Evolutionary conservation across 495 filamentous ascomycete species (phyloP).

Genomic region (Neurospora sp.): DNA sequence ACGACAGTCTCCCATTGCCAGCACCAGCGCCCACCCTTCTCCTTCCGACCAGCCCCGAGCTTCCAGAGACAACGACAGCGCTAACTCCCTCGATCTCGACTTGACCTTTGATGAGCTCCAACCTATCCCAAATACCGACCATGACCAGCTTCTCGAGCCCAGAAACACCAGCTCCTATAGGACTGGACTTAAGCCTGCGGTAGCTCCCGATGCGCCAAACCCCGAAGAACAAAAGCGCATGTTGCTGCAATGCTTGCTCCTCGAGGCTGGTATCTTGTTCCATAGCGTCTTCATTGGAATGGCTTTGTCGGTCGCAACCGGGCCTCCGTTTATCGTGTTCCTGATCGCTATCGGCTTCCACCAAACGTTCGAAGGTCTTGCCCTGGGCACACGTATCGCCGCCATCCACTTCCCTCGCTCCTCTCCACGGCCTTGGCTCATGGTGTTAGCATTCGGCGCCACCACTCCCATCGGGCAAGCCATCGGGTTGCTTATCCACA

Average conservation of each 20-base stretch:
- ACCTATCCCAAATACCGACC: constrained; percentile 16
- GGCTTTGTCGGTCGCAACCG: constrained; percentile 74
- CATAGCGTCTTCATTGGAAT: constrained; percentile 86
- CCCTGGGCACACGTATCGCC: constrained; percentile 64
- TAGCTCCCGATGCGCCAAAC: constrained; percentile 10
- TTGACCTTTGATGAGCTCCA: constrained; percentile 44
- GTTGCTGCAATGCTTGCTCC: constrained; percentile 65
- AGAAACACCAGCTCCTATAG: constrained; percentile 6
- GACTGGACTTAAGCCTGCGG: constrained; percentile 10
- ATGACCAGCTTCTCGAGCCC: constrained; percentile 12
- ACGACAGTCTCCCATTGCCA: background rate
- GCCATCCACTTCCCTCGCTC: constrained; percentile 48
- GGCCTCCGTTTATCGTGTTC: constrained; percentile 67
- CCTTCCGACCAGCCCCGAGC: background rate
- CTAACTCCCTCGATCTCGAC: constrained; percentile 31
- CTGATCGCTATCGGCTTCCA: constrained; percentile 76
- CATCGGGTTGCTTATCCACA: constrained; percentile 72
- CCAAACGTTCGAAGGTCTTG: constrained; percentile 65
- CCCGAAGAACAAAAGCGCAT: constrained; percentile 46
- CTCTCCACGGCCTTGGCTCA: constrained; percentile 70
- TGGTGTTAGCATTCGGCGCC: constrained; percentile 83
- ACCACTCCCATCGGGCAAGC: constrained; percentile 90
- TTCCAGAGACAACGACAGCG: constrained; percentile 23
- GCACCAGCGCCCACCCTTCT: background rate
- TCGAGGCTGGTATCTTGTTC: constrained; percentile 80